A percentile compares a stretch with the other conserved stretches of the same genome.
Evolutionary conservation across 1,139 yeast genomes (phyloP).

Genomic region (Casaregolazyma lundiana): DNA sequence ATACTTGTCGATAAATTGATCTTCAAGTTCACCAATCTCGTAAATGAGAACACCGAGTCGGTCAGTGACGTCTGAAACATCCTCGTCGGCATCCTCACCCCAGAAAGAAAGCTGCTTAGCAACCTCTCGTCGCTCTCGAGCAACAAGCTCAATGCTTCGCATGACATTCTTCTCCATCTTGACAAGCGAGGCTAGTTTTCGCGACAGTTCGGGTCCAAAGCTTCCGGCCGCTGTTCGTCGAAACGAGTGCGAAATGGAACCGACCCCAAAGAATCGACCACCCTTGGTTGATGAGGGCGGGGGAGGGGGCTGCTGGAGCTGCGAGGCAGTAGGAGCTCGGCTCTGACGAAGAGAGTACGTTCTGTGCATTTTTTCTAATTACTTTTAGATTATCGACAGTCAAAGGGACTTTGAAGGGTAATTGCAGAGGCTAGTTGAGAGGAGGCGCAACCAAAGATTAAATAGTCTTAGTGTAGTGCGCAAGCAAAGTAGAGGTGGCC

Average conservation of each 20-base stretch:
- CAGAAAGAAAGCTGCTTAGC: constrained; percentile 93
- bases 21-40: constrained; percentile 97
- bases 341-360: constrained; percentile 92
- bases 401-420: neutral
- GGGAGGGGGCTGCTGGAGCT: constrained; percentile 90
- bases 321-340: constrained; percentile 96
- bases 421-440: constrained; percentile 3
- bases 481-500: constrained; percentile 7
- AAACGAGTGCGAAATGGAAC: constrained; percentile 75
- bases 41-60: constrained; percentile 91
- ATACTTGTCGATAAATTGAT: constrained; percentile 94
- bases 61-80: constrained; percentile 94
- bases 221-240: constrained; percentile 89
- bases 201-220: constrained; percentile 90
- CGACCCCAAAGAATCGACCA: constrained; percentile 85
- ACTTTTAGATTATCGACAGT: neutral
- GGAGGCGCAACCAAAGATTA: constrained; percentile 9
- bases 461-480: constrained; percentile 8
- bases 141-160: constrained; percentile 89
- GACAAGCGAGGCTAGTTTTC: constrained; percentile 83
- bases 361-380: constrained; percentile 71
- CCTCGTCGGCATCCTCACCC: constrained; percentile 99
- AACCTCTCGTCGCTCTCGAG: constrained; percentile 93
- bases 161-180: constrained; percentile 96
- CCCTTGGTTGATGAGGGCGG: constrained; percentile 85